Conservation (phyloP, 1,284 basidiomycete genomes). For the Phenoliferia sp. region DNA sequence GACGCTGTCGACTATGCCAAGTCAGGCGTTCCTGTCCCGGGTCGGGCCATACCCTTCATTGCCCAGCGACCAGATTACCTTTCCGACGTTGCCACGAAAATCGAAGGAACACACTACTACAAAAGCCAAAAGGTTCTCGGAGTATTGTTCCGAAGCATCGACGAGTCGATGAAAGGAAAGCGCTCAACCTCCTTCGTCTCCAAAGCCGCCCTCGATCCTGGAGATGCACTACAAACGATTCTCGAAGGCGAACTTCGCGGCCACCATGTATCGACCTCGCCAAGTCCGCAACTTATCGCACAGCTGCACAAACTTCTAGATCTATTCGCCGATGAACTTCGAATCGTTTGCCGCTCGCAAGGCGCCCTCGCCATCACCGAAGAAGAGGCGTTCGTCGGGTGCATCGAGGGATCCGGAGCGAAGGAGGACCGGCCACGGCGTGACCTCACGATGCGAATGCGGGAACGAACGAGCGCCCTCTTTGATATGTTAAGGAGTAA, state of each 20-base stretch:
- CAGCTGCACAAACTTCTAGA: neutral
- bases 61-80: neutral
- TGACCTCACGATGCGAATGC: neutral
- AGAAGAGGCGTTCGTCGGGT: slow-evolving; percentile 13
- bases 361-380: neutral
- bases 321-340: slow-evolving; percentile 11
- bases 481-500: slow-evolving; percentile 8
- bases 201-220: slow-evolving; percentile 3
- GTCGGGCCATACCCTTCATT: slow-evolving; percentile 3
- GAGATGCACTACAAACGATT: neutral
- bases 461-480: slow-evolving; percentile 10
- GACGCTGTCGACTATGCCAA: slow-evolving; percentile 22
- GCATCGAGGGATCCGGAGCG: slow-evolving; percentile 1
- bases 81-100: neutral
- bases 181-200: neutral
- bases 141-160: neutral
- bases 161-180: neutral
- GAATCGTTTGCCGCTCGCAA: neutral
- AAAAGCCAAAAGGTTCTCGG: neutral
- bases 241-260: neutral
- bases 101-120: neutral
- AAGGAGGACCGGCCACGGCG: slow-evolving; percentile 3
- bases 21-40: neutral
- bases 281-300: neutral
- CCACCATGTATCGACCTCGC: neutral